Base-by-base conservation (phyloP, 2,329 filamentous ascomycete genomes). In the Xylaria sp. region DNA sequence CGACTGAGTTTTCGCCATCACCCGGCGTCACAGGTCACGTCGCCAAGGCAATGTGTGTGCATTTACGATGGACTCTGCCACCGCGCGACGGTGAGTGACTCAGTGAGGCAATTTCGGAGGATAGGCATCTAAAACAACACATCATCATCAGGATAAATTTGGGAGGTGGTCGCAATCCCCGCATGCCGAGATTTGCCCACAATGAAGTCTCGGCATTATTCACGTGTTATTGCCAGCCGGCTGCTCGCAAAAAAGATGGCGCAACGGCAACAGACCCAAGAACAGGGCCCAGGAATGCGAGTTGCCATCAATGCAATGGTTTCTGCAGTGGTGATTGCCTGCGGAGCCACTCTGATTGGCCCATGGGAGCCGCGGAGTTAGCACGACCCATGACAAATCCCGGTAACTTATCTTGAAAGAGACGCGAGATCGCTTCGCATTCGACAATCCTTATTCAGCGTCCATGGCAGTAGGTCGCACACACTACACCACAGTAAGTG, bases 61-160 rank as follows among this genome's bases (percentile, higher is more conserved):
- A 67, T 63, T 25, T 27, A 39, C 49, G 2, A 65, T 62, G n/a
- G n/a, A n/a, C n/a, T n/a, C n/a, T n/a, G 42, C 33, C 63, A 62
- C 49, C 42, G 54, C 58, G 56, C 53, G 20, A 65, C 64, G 61
- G 64, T 61, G 64, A 69, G 67, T 67, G 64, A 64, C 60, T 69
- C 47, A 64, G 53, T 57, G 38, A 60, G 64, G 47, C 53, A 56
- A 57, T 60, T 59, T 59, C 61, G 54, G 49, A 44, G 42, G 49
- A 57, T 53, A 68, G 60, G 56, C 55, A 58, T 61, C 39, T 20
- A 42, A 42, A 38, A 36, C 61, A 64, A 53, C 56, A 36, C 55
- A 67, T 67, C 57, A 68, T 54, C 65, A 49, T n/a, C n/a, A n/a
- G n/a, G 57, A 38, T 65, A 39, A 17, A 62, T 50, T 31, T 49